A percentile compares a stretch with the other conserved stretches of the same genome.
Evolutionary conservation across 306 rosid species (phyloP).

Genomic region (Ammopiptanthus mongolicus): DNA sequence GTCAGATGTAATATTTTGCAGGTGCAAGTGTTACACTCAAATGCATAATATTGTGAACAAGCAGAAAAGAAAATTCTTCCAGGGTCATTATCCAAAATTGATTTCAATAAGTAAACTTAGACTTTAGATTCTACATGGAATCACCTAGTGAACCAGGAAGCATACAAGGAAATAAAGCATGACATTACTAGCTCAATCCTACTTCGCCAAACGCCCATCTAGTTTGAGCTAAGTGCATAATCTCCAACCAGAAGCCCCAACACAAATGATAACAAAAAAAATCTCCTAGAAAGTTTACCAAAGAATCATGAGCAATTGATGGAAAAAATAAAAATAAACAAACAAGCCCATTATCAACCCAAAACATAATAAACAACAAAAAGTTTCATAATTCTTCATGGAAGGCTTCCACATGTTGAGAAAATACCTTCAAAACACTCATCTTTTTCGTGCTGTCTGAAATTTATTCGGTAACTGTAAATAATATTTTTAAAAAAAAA

Average conservation of each 20-base stretch:
- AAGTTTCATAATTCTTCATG: conserved; percentile 1
- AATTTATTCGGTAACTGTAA: neutral
- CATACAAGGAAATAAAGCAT: neutral
- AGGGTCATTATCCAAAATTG: neutral
- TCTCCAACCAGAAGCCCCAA: neutral
- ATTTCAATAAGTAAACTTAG: neutral
- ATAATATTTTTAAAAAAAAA: neutral
- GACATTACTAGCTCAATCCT: neutral
- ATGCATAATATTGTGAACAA: neutral
- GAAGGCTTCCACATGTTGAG: neutral
- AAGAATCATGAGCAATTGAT: neutral
- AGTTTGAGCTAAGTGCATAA: neutral
- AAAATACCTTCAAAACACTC: neutral
- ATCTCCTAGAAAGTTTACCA: neutral
- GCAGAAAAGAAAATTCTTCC: neutral
- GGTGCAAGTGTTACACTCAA: neutral
- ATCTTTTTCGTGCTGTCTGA: neutral
- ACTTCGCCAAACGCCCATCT: neutral
- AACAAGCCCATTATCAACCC: neutral
- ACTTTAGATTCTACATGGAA: neutral
- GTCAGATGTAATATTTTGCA: neutral
- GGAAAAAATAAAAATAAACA: neutral
- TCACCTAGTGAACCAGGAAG: neutral
- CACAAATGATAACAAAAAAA: neutral
- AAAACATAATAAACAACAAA: neutral